Evolutionary conservation across 106 monocot genomes (phyloP), one percentile per base, ranked within the genome.

Genomic region (Apostasia ramifera): DNA sequence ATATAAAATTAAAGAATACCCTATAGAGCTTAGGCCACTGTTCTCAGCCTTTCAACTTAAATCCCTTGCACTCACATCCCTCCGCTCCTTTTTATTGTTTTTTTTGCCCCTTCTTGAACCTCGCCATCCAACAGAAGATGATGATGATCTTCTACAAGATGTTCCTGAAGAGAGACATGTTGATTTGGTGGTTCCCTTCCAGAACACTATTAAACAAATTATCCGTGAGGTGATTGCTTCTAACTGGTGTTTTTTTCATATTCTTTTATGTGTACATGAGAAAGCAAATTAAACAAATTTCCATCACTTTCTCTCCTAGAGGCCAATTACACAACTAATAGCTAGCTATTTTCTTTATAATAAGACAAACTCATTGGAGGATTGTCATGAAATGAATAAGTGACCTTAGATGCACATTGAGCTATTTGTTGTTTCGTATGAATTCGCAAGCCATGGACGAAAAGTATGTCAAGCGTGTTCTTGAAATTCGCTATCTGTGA

Each of bases 91-190:
- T 47, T 76, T 97, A 39, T 56, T 86, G 72, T 92, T 82, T 50
- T 97, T 89, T 85, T 80, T 97, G 67, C 95, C 95, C 45, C 89
- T 97, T 67, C 65, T 97, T 70, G 91, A 94, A 76, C 79, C 87
- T 74, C 81, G 52, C 2, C 65, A 71, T 41, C 74, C 81, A 49
- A 15, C 51, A 8, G 84, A 82, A 68, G 91, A 84, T 47, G 89
- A 89, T 45, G 91, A 86, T 70, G 95, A 89, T 81, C 40, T 79
- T 50, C 61, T 53, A 61, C 58, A 79, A 77, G 82, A 85, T 73
- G 13, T 14, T 62, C 56, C 78, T 45, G 74, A 82, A 70, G 81
- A 88, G 44, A 73, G n/a, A 15, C 67, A 70, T 66, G 59, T 84
- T 40, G 92, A 97, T 83, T 81, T 92, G 68, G 78, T 88, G 59